Conservation (phyloP, 2,329 filamentous ascomycete species). For the Xylariaceae sp. region DNA sequence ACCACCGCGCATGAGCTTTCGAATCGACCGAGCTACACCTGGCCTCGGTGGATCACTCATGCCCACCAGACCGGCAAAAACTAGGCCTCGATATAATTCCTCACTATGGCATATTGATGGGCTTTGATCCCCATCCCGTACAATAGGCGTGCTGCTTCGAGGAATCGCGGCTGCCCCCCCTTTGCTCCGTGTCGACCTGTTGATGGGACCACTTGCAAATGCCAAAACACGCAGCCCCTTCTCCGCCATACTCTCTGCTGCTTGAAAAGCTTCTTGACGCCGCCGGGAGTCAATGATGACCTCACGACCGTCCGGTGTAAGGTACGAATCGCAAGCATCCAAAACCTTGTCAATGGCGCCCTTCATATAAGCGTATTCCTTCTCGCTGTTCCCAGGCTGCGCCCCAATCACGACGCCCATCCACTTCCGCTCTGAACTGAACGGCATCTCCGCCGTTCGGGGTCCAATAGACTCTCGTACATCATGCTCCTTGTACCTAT, state of each 20-base stretch:
- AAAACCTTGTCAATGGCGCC: constrained; percentile 87
- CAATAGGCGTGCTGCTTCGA: constrained; percentile 51
- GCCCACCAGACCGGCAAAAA: constrained; percentile 87
- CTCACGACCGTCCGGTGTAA: constrained; percentile 81
- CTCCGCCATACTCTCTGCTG: constrained; percentile 80
- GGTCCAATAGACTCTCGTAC: constrained; percentile 80
- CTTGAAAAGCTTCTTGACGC: constrained; percentile 68
- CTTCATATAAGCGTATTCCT: constrained; percentile 90
- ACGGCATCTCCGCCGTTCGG: constrained; percentile 81
- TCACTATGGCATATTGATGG: constrained; percentile 50
- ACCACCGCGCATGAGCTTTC: constrained; percentile 84
- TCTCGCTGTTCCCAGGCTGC: constrained; percentile 54
- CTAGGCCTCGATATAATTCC: constrained; percentile 75
- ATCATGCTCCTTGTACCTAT: constrained; percentile 87
- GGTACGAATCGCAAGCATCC: constrained; percentile 82
- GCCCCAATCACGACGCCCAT: constrained; percentile 88
- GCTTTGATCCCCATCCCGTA: constrained; percentile 37
- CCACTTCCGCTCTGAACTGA: constrained; percentile 97
- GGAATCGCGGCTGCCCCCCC: constrained; percentile 35
- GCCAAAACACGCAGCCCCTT: constrained; percentile 87
- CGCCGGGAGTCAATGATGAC: constrained; percentile 75
- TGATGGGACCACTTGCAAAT: constrained; percentile 79
- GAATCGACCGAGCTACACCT: constrained; percentile 83
- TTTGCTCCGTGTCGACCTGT: constrained; percentile 43
- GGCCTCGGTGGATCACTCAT: constrained; percentile 96